Evolutionary conservation across 176 grass and related monocot species (phyloP), one percentile per base, ranked within the genome.

Genomic region (Tillandsia leiboldiana): DNA sequence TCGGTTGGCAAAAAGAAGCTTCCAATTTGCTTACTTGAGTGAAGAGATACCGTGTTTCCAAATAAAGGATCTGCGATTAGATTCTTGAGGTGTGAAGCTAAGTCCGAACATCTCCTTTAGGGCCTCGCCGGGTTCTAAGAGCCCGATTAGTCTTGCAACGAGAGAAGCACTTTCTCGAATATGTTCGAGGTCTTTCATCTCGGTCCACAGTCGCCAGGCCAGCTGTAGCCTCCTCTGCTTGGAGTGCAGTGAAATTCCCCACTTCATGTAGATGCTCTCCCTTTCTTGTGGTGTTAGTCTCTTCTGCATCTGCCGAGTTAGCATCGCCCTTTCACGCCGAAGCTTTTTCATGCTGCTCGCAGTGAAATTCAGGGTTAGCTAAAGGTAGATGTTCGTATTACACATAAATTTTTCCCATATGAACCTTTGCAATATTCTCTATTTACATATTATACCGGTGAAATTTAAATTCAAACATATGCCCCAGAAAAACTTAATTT

Each of bases 41-140:
- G 80, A 63, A 64, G 76, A 87, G 51, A 78, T 79, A 10, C 87
- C 87, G 70, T 87, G 81, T 80, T 73, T 84, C 93, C 93, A 97
- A 64, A 79, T 84, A 63, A 84, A 72, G 42, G 83, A 87, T 51
- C 82, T 83, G 23, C 82, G 50, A 14, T 64, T 75, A 22, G 78
- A 85, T 56, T 87, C 79, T 83, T 92, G 89, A 5, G 86, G 94
- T 1, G 86, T 68, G 48, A 97, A 97, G 65, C 89, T 92, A 9
- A 97, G 74, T 8, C 94, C 94, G 81, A 97, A 97, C 94, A 97
- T 97, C 81, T 97, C 94, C 76, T 88, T 85, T 73, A 97, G 80
- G 2, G 86, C 94, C 53, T 85, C 83, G 8, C 80, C 94, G 51
- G 90, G 89, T 53, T 90, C 89, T 8, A 90, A 74, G 71, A 97